These are phyloP conservation scores for Allomyces macrogynus DNA, from an alignment of 192 early-diverging fungal species.

Conservation along the genomic window DNA sequence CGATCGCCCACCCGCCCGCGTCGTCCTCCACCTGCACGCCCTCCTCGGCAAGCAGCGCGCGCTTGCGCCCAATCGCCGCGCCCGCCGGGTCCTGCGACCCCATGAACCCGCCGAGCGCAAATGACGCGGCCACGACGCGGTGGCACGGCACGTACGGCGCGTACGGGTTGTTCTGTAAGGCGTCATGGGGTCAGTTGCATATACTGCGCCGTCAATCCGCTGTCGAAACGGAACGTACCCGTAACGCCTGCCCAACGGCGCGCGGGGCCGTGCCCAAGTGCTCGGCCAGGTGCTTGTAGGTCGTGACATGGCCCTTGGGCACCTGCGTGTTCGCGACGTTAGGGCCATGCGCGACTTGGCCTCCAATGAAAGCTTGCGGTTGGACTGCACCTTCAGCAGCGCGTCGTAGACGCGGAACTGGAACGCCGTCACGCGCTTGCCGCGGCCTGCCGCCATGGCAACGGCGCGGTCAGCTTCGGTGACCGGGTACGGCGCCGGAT, in stretches of 20 bases:
- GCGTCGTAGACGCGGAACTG: constrained; percentile 52
- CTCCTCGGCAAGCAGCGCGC: constrained; percentile 41
- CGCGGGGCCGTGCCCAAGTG: constrained; percentile 33
- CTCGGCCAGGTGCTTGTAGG: constrained; percentile 44
- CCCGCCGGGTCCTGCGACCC: constrained; percentile 33
- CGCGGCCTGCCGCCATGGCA: constrained; percentile 1
- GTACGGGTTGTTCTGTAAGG: constrained; percentile 32
- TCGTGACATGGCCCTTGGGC: constrained; percentile 28
- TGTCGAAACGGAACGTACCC: constrained; percentile 1
- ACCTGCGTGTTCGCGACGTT: too few relatives aligned
- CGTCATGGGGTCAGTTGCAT: too few relatives aligned
- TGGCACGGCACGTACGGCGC: constrained; percentile 51
- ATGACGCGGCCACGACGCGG: constrained; percentile 37
- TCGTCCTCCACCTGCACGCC: constrained; percentile 37
- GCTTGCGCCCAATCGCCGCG: constrained; percentile 40
- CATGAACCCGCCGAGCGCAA: constrained; percentile 43
- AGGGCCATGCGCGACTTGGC: too few relatives aligned
- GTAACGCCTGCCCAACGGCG: constrained; percentile 44
- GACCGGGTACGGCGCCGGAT: neutral
- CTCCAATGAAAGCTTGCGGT: too few relatives aligned
- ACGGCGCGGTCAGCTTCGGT: neutral
- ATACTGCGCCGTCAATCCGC: too few relatives aligned
- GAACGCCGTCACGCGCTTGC: constrained; percentile 37
- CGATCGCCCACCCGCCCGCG: constrained; percentile 16
- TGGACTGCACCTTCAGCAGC: neutral